Evolutionary conservation across 2,329 filamentous ascomycete species (phyloP), one percentile per base, ranked within the genome.

Genomic region (Sporothrix pallida): DNA sequence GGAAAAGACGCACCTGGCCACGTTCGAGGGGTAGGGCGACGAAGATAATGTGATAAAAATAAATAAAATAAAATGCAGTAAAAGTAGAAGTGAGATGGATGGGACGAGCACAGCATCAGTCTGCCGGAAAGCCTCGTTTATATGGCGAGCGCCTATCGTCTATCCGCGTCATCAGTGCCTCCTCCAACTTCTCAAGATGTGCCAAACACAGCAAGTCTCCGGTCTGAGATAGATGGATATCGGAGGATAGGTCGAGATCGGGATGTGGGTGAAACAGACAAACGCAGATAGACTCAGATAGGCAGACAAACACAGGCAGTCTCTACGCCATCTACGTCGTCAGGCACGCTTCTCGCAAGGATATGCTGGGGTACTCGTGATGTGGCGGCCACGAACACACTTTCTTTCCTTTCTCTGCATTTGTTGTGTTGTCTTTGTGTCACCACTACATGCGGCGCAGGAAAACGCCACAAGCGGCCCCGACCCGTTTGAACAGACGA

Each of bases 401-500:
- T 50, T 13, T 56, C 31, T 58, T 26, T n/a, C 26, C 2, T n/a
- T 37, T n/a, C 17, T 58, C 2, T 44, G 20, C 42, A 12, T 26
- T 71, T 46, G 54, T 62, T 71, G 50, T 70, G 37, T n/a, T 70
- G 31, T 67, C 12, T 10, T 50, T 71, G 69, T 71, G 42, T 23
- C 5, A 71, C 48, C 54, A 31, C 13, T 5, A 20, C 20, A 26
- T 31, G 56, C 56, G 70, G 56, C 42, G 56, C 56, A 71, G 70
- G 70, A 52, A 56, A 63, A 42, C 70, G 70, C 56, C 70, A 71
- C 70, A 71, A 20, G 56, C 44, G 23, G 44, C 1, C 70, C 56
- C 46, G 56, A 23, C 26, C 44, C 44, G 70, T 71, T 71, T 71
- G 70, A 71, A 23, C 70, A 71, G 44, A 63, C 56, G 70, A 71